Evolutionary conservation across 164 flowering plant genomes (phyloP).

Genomic region (Chloranthus sessilifolius): DNA sequence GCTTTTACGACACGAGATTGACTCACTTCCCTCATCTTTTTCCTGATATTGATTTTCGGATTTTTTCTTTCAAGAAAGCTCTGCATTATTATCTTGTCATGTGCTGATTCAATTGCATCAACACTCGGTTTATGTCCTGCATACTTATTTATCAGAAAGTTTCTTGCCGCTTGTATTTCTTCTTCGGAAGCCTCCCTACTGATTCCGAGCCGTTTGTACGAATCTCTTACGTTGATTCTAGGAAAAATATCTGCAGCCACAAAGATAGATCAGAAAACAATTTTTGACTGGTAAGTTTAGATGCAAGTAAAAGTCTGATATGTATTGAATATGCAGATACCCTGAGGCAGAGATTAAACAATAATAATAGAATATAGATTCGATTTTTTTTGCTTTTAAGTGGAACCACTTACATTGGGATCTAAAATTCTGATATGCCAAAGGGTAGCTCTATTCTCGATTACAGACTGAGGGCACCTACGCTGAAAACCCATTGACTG

Average conservation of each 20-base stretch:
- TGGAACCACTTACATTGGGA: too few relatives aligned
- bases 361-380: too few relatives aligned
- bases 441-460: too few relatives aligned
- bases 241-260: conserved; percentile 64
- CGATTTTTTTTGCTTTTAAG: too few relatives aligned
- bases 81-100: conserved; percentile 96
- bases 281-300: too few relatives aligned
- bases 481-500: too few relatives aligned
- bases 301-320: too few relatives aligned
- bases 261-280: too few relatives aligned
- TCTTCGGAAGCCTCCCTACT: conserved; percentile 91
- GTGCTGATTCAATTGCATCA: conserved; percentile 95
- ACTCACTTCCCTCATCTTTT: conserved; percentile 69
- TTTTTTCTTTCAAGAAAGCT: conserved; percentile 78
- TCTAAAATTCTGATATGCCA: too few relatives aligned
- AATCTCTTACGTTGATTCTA: conserved; percentile 70
- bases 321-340: too few relatives aligned
- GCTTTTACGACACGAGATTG: conserved; percentile 64
- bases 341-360: too few relatives aligned
- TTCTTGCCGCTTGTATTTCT: conserved; percentile 94
- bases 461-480: too few relatives aligned
- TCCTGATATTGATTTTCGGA: conserved; percentile 79
- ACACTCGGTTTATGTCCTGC: conserved; percentile 84
- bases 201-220: conserved; percentile 92
- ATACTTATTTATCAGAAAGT: conserved; percentile 70